Evolutionary conservation across 2,329 filamentous ascomycete species (phyloP).

Genomic region (Bipolaris victoriae): DNA sequence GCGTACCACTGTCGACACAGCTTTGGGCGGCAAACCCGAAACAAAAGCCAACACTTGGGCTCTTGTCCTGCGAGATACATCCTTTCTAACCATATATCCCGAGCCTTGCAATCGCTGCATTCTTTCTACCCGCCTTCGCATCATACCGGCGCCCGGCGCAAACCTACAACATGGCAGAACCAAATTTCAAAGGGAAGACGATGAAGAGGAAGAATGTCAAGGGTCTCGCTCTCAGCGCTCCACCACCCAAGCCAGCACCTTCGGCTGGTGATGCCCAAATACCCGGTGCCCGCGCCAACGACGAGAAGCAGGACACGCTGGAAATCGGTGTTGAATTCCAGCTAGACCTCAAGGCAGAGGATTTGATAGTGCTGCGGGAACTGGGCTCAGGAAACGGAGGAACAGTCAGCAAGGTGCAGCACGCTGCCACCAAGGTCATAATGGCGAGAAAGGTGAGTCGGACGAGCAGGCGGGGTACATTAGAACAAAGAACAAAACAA

Average conservation of each 20-base stretch:
- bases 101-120: constrained; percentile 8
- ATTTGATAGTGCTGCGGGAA: constrained; percentile 91
- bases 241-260: constrained; percentile 72
- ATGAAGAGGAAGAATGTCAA: constrained; percentile 99
- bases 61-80: constrained; percentile 16
- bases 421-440: constrained; percentile 89
- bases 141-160: constrained; percentile 24
- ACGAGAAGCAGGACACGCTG: constrained; percentile 71
- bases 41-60: constrained; percentile 27
- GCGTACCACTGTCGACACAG: constrained; percentile 43
- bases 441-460: constrained; percentile 92
- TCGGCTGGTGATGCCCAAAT: constrained; percentile 73
- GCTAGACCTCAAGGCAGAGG: constrained; percentile 87
- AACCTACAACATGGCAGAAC: constrained; percentile 59
- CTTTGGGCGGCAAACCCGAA: constrained; percentile 47
- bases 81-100: constrained; percentile 11
- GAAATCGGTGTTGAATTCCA: constrained; percentile 99
- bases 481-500: neutral
- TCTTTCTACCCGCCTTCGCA: constrained; percentile 9
- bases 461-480: neutral
- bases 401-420: constrained; percentile 97
- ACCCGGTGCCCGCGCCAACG: constrained; percentile 64
- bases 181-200: constrained; percentile 69
- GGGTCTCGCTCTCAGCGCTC: constrained; percentile 84
- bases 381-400: constrained; percentile 95